Conservation (phyloP, 106 monocot species). For the Allium sativum region DNA sequence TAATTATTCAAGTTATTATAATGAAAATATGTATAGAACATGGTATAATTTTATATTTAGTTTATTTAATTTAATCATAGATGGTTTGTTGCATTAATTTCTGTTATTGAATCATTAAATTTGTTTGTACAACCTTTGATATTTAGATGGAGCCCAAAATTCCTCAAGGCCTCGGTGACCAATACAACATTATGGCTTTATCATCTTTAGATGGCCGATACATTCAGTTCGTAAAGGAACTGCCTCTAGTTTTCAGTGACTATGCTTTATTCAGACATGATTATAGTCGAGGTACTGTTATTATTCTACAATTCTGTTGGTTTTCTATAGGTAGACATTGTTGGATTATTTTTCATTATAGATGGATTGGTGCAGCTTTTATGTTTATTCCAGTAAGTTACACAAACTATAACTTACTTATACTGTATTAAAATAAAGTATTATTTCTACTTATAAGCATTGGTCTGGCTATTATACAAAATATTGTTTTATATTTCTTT, state of each 20-base stretch:
- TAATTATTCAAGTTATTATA: background rate
- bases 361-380: too few relatives aligned
- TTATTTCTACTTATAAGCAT: too few relatives aligned
- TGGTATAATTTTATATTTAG: background rate
- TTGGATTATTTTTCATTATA: too few relatives aligned
- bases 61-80: background rate
- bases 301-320: too few relatives aligned
- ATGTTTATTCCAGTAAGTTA: too few relatives aligned
- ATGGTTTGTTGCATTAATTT: background rate
- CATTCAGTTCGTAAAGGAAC: constrained; percentile 34
- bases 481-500: too few relatives aligned
- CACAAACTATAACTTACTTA: too few relatives aligned
- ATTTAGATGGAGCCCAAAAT: constrained; percentile 8
- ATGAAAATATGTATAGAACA: background rate
- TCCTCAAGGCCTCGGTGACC: constrained; percentile 10
- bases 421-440: too few relatives aligned
- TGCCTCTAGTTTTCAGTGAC: constrained; percentile 67
- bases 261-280: constrained; percentile 64
- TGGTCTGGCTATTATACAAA: too few relatives aligned
- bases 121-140: constrained; percentile 1
- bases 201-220: constrained; percentile 92
- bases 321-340: too few relatives aligned
- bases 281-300: constrained; percentile 69
- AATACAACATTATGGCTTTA: constrained; percentile 43
- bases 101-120: background rate